These are phyloP conservation scores for Cryphonectria japonica DNA, from an alignment of 2,329 filamentous ascomycete species.

Conservation along the genomic window DNA sequence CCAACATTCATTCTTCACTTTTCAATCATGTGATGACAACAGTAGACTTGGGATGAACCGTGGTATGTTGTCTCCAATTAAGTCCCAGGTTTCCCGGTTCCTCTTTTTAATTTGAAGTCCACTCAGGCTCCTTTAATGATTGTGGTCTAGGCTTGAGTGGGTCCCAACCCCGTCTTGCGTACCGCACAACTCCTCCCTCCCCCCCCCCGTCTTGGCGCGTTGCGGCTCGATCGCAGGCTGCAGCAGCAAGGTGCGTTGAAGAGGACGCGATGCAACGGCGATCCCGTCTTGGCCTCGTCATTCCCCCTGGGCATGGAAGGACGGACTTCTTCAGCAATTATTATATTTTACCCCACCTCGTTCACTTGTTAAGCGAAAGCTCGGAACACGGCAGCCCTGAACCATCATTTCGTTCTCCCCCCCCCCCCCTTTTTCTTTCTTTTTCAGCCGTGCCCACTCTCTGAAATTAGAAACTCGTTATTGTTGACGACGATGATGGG, in stretches of 20 bases:
- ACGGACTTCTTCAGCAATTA: not conserved
- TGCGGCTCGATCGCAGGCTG: not conserved
- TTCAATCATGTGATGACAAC: not conserved
- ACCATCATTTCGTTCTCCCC: not conserved
- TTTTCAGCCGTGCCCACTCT: not conserved
- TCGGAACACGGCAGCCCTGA: not conserved
- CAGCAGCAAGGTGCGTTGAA: not conserved
- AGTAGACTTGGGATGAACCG: not conserved
- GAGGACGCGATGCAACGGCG: not conserved
- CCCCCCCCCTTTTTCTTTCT: no score
- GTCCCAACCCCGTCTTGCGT: not conserved
- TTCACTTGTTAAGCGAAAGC: not conserved
- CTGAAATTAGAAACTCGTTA: not conserved
- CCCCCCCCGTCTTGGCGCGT: not conserved
- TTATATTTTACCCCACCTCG: not conserved
- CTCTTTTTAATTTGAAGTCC: not conserved
- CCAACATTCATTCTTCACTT: not conserved
- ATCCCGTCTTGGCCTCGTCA: slow-evolving; percentile 7
- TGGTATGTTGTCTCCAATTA: no score
- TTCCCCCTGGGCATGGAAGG: not conserved
- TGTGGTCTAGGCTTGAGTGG: not conserved
- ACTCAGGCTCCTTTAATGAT: not conserved
- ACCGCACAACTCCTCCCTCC: not conserved
- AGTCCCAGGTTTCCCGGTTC: not conserved
- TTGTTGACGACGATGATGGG: not conserved